Percentiles rank a stretch among this genome's conserved stretches.
These are phyloP conservation scores for Ambrosia artemisiifolia DNA, from an alignment of 129 eudicot species.

Conservation along the genomic window DNA sequence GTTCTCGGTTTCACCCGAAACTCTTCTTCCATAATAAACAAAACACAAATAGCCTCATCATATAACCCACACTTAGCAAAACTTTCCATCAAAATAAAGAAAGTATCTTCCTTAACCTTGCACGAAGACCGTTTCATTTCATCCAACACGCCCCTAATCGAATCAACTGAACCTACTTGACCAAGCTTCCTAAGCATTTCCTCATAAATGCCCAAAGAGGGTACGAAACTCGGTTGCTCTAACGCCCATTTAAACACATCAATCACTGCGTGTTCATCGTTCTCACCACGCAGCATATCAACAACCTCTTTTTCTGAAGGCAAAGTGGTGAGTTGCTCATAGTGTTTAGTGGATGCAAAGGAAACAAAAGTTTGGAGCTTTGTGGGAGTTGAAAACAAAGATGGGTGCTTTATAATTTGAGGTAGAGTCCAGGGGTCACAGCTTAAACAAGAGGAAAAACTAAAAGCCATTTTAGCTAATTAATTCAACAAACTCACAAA, in stretches of 20 bases:
- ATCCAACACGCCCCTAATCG: constrained; percentile 49
- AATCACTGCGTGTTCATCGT: constrained; percentile 56
- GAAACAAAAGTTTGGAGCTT: constrained; percentile 32
- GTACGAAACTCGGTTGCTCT: constrained; percentile 60
- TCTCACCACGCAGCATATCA: constrained; percentile 49
- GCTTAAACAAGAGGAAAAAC: constrained; percentile 41
- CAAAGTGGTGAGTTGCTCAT: constrained; percentile 34
- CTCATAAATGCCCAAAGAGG: constrained; percentile 56
- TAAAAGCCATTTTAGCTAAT: constrained; percentile 58
- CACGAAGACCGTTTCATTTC: constrained; percentile 59
- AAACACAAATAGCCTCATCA: constrained; percentile 78
- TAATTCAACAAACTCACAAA: constrained; percentile 31
- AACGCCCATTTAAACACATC: constrained; percentile 66
- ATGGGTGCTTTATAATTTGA: constrained; percentile 21
- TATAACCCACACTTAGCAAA: constrained; percentile 50
- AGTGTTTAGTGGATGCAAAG: constrained; percentile 36
- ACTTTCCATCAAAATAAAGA: constrained; percentile 64
- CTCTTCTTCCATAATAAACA: constrained; percentile 70
- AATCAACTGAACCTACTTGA: constrained; percentile 56
- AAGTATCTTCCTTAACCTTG: constrained; percentile 53
- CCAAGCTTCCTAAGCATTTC: constrained; percentile 74
- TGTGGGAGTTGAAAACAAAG: constrained; percentile 17
- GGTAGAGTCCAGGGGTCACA: constrained; percentile 50
- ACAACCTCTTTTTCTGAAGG: constrained; percentile 53
- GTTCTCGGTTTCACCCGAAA: constrained; percentile 61